Conservation (phyloP, 805 yeast species). For the Candida yuanshanica region DNA sequence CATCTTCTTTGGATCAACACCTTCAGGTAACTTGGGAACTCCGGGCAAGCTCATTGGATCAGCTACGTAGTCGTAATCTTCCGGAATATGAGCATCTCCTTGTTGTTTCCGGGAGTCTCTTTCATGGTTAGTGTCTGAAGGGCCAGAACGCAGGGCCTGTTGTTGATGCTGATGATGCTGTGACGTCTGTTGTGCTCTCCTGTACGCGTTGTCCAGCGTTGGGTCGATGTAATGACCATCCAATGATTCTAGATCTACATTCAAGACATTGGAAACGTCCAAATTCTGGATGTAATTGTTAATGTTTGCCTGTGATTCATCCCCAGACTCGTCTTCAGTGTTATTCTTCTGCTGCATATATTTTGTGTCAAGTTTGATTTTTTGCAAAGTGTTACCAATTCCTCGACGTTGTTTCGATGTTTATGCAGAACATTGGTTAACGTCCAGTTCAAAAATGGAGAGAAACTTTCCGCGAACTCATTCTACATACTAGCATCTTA, state of each 20-base stretch:
- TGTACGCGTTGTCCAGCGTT: slow-evolving; percentile 1
- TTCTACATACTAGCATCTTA: too few species aligned
- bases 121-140: too few species aligned
- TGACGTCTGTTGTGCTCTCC: neutral
- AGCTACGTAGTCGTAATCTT: neutral
- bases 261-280: slow-evolving; percentile 12
- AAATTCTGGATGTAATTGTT: slow-evolving; percentile 15
- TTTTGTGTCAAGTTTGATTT: neutral
- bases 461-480: neutral
- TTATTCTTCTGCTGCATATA: neutral
- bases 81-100: neutral
- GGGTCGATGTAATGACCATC: slow-evolving; percentile 9
- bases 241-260: slow-evolving; percentile 6
- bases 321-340: neutral
- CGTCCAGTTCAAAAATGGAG: neutral
- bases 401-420: neutral
- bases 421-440: neutral
- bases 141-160: too few species aligned
- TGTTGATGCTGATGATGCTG: neutral
- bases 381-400: neutral
- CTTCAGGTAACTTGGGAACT: slow-evolving; percentile 24
- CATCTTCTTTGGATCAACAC: slow-evolving; percentile 27
- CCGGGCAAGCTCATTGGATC: slow-evolving; percentile 9
- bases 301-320: slow-evolving; percentile 6
- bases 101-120: neutral